A percentile compares a stretch with the other conserved stretches of the same genome.
These are phyloP conservation scores for Zygoascus hellenicus DNA, from an alignment of 1,139 yeast genomes.

Conservation along the genomic window DNA sequence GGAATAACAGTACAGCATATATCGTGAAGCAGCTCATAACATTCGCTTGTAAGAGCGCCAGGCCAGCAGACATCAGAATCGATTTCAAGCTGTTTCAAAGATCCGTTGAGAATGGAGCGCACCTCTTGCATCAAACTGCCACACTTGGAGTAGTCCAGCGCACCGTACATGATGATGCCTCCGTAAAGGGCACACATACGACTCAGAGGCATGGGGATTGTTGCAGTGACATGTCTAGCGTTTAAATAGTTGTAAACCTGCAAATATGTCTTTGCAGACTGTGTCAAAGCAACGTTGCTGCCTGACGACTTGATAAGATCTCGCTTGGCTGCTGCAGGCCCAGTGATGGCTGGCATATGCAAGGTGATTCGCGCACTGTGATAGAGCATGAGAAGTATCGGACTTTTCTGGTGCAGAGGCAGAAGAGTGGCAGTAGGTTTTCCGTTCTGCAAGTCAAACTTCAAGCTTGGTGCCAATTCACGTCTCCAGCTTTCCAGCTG, in stretches of 20 bases:
- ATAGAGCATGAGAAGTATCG: slow-evolving; percentile 58
- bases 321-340: slow-evolving; percentile 18
- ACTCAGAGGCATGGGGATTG: slow-evolving; percentile 68
- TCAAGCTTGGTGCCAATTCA: slow-evolving; percentile 56
- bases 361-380: slow-evolving; percentile 76
- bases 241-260: slow-evolving; percentile 51
- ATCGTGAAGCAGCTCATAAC: slow-evolving; percentile 24
- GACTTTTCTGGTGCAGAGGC: slow-evolving; percentile 47
- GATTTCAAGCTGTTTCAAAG: slow-evolving; percentile 23
- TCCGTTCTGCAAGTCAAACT: slow-evolving; percentile 65
- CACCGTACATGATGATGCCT: slow-evolving; percentile 68
- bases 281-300: slow-evolving; percentile 65
- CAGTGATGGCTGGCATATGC: slow-evolving; percentile 67
- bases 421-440: slow-evolving; percentile 38
- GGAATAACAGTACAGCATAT: slow-evolving; percentile 24
- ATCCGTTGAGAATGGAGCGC: slow-evolving; percentile 37
- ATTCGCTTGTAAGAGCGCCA: slow-evolving; percentile 23
- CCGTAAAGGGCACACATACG: slow-evolving; percentile 64
- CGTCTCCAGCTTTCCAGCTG: slow-evolving; percentile 75
- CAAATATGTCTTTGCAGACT: slow-evolving; percentile 62
- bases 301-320: slow-evolving; percentile 40
- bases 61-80: slow-evolving; percentile 27
- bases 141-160: slow-evolving; percentile 75
- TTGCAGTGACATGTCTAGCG: slow-evolving; percentile 38
- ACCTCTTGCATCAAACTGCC: slow-evolving; percentile 74